These are phyloP conservation scores for Yarrowia sp. DNA, from an alignment of 805 yeast genomes.

Conservation along the genomic window DNA sequence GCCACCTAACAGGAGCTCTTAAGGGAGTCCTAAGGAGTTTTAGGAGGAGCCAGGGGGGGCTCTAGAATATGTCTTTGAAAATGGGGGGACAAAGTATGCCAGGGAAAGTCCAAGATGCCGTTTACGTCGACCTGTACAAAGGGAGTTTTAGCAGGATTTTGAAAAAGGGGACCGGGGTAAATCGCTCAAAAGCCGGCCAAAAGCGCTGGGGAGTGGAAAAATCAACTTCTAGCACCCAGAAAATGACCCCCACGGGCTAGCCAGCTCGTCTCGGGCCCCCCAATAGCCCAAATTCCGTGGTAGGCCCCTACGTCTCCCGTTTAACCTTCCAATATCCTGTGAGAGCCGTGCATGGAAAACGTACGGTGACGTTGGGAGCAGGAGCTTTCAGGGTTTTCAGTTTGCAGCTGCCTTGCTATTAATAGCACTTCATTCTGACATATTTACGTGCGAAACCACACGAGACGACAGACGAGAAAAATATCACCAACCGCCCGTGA, in stretches of 20 bases:
- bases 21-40: too few species aligned
- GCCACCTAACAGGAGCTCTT: too few species aligned
- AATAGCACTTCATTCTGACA: conserved; percentile 29
- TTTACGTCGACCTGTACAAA: background rate
- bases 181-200: background rate
- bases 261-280: too few species aligned
- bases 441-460: conserved; percentile 30
- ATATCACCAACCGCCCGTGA: too few species aligned
- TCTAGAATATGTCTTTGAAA: background rate
- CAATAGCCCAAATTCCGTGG: too few species aligned
- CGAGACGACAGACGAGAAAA: background rate
- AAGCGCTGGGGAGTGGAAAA: background rate
- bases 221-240: background rate
- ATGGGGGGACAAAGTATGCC: too few species aligned
- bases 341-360: conserved; percentile 24
- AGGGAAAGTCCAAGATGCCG: background rate
- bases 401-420: conserved; percentile 38
- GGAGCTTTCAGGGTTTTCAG: conserved; percentile 30
- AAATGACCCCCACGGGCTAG: too few species aligned
- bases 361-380: conserved; percentile 33
- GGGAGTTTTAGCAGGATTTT: too few species aligned
- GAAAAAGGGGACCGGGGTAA: background rate
- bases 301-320: background rate
- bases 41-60: background rate
- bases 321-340: conserved; percentile 31